Conservation (phyloP, 805 yeast genomes). For the Candida glaebosa region DNA sequence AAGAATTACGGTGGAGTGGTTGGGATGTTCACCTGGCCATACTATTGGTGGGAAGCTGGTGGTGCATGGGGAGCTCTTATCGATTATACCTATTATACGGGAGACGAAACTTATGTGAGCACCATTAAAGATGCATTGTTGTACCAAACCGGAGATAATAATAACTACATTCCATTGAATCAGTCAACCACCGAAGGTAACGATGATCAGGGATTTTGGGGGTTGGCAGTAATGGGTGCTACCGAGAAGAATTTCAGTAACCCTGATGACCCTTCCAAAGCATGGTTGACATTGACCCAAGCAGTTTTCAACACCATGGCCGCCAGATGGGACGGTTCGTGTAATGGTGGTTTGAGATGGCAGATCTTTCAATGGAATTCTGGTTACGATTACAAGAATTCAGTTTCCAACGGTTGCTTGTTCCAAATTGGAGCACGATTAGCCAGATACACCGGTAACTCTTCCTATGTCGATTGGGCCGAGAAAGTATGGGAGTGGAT, state of each 20-base stretch:
- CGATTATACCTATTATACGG: constrained; percentile 70
- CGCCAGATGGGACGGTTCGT: constrained; percentile 40
- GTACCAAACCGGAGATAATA: constrained; percentile 62
- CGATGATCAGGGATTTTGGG: constrained; percentile 99
- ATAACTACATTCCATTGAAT: constrained; percentile 81
- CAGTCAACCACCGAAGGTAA: constrained; percentile 94
- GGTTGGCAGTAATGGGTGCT: constrained; percentile 86
- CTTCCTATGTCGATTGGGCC: constrained; percentile 38
- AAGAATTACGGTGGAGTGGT: constrained; percentile 64
- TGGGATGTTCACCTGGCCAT: constrained; percentile 86
- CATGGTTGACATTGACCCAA: constrained; percentile 40
- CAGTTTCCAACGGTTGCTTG: constrained; percentile 43
- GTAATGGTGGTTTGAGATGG: constrained; percentile 46
- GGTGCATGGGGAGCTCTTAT: constrained; percentile 88
- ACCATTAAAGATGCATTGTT: constrained; percentile 58
- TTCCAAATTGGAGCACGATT: constrained; percentile 44
- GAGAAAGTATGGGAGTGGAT: constrained; percentile 46
- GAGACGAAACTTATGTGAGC: constrained; percentile 63
- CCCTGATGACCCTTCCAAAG: constrained; percentile 30
- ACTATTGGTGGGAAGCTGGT: constrained; percentile 99
- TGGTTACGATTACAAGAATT: constrained; percentile 44
- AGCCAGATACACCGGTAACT: constrained; percentile 39
- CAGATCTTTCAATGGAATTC: constrained; percentile 48
- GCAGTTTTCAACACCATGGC: constrained; percentile 45
- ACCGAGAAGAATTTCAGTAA: constrained; percentile 83